Percentiles rank a stretch among this genome's conserved stretches.
Conservation (phyloP, 352 stramenopile genomes). For the Globisporangium barbulae region DNA sequence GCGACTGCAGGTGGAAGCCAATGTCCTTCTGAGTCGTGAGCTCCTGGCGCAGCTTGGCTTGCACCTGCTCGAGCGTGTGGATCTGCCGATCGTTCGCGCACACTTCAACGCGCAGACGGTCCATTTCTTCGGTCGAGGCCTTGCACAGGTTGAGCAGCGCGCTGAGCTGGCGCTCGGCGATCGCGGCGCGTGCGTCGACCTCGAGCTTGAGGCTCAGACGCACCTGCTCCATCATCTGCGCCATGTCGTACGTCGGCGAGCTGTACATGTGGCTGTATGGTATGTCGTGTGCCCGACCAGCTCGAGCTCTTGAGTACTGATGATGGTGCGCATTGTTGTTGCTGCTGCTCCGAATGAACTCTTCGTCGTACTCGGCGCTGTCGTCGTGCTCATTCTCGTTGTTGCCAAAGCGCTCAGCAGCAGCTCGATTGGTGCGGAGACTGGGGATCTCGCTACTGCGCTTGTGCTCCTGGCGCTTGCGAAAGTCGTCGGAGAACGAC, state of each 20-base stretch:
- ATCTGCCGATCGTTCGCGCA: slow-evolving; percentile 70
- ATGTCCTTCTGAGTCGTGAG: slow-evolving; percentile 83
- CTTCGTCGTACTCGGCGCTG: slow-evolving; percentile 16
- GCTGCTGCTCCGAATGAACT: slow-evolving; percentile 15
- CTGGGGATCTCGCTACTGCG: background rate
- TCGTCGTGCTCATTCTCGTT: slow-evolving; percentile 20
- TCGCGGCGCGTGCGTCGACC: slow-evolving; percentile 70
- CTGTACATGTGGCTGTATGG: slow-evolving; percentile 53
- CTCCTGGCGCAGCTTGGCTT: slow-evolving; percentile 73
- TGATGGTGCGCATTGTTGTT: background rate
- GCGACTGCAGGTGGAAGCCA: slow-evolving; percentile 71
- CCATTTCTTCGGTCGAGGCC: slow-evolving; percentile 64
- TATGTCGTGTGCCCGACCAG: background rate
- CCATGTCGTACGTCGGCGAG: slow-evolving; percentile 74
- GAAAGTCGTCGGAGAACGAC: slow-evolving; percentile 50
- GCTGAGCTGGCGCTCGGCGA: slow-evolving; percentile 76
- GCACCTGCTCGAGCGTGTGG: slow-evolving; percentile 72
- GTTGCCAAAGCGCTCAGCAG: slow-evolving; percentile 17
- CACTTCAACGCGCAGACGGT: slow-evolving; percentile 65
- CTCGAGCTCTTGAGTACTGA: background rate
- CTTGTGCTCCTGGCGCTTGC: slow-evolving; percentile 46
- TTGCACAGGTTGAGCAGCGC: slow-evolving; percentile 73
- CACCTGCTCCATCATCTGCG: slow-evolving; percentile 85
- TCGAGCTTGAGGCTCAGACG: slow-evolving; percentile 80
- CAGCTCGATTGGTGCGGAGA: background rate